phyloP scores from a whole-genome alignment of 305 asterid species.

The Fraxinus xanthoxyloides region DNA sequence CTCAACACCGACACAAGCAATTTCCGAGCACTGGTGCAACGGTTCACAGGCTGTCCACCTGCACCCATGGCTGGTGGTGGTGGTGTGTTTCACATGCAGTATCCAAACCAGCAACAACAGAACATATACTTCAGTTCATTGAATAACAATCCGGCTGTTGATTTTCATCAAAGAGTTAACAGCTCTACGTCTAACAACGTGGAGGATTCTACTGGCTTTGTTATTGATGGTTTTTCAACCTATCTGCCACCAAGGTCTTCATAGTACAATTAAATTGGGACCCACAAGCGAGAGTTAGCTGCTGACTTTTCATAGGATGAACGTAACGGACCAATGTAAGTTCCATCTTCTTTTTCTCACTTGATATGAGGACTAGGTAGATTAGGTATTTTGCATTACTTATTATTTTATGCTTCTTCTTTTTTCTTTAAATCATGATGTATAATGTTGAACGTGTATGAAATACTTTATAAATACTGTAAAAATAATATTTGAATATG shows the following conservation, averaged over 20 bases:
- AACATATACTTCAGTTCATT: not conserved
- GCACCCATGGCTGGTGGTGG: constrained; percentile 8
- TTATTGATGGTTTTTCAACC: not conserved
- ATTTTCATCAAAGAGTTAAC: not conserved
- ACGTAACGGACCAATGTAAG: not conserved
- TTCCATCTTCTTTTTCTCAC: not conserved
- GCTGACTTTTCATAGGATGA: not conserved
- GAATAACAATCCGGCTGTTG: not conserved
- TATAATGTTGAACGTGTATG: too few relatives aligned
- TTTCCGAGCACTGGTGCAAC: constrained; percentile 63
- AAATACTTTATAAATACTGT: too few relatives aligned
- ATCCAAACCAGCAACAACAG: not conserved
- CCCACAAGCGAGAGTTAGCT: not conserved
- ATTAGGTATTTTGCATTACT: not conserved
- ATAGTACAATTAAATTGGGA: not conserved
- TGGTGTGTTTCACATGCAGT: not conserved
- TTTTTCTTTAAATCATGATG: not conserved
- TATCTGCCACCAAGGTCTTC: not conserved
- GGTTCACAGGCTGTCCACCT: constrained; percentile 49
- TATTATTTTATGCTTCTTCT: too few relatives aligned
- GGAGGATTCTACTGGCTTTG: not conserved
- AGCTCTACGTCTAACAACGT: not conserved
- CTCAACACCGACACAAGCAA: constrained; percentile 56
- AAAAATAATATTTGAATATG: too few relatives aligned
- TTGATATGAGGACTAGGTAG: not conserved